These are phyloP conservation scores for Eimeria necatrix DNA, from an alignment of 169 alveolate genomes.

Conservation along the genomic window DNA sequence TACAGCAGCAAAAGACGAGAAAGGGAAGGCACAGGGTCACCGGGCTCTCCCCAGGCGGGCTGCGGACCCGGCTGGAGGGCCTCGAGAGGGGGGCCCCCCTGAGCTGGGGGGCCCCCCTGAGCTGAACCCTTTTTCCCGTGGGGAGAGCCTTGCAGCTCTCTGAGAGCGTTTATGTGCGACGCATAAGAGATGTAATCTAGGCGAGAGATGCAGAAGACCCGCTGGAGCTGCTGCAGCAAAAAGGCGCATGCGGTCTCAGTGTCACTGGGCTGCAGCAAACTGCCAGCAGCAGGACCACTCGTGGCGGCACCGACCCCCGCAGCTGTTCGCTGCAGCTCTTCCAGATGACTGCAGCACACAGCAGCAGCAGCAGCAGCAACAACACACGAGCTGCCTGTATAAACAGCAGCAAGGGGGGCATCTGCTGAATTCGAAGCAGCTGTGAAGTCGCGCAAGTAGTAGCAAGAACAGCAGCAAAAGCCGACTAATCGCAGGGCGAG, in stretches of 20 bases:
- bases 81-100: conserved; percentile 20
- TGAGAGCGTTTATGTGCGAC: background rate
- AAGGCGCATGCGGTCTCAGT: conserved; percentile 18
- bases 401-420: background rate
- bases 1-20: conserved; percentile 42
- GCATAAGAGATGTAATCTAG: background rate
- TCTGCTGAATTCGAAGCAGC: background rate
- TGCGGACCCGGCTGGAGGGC: conserved; percentile 37
- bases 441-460: background rate
- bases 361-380: conserved; percentile 1
- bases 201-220: conserved; percentile 10
- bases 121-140: background rate
- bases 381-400: background rate
- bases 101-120: background rate
- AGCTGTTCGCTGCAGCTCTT: conserved; percentile 23
- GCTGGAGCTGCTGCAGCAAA: conserved; percentile 51
- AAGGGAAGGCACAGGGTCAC: conserved; percentile 42
- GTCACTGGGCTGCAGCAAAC: background rate
- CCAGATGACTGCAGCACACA: conserved; percentile 50
- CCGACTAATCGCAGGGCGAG: background rate
- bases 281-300: conserved; percentile 21
- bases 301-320: background rate
- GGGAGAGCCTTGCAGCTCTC: background rate
- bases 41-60: conserved; percentile 14
- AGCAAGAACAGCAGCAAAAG: background rate